Evolutionary conservation across 108 stramenopile species (phyloP).

Genomic region (Cyclotella choctawhatcheeana): DNA sequence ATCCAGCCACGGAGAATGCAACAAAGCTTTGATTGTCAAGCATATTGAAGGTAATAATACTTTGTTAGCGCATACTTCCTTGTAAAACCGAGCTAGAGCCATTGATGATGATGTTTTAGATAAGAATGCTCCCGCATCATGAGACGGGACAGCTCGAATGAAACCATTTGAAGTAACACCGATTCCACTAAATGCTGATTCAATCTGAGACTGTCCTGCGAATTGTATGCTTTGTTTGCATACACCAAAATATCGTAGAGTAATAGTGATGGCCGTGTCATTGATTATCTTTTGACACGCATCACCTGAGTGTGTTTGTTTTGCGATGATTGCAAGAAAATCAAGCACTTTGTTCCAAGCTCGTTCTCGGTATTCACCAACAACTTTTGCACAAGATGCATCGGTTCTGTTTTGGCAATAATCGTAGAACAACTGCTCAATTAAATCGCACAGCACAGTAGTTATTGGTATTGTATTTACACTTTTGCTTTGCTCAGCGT

Average conservation of each 20-base stretch:
- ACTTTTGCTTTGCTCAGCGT: constrained; percentile 1
- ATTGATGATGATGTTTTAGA: constrained; percentile 18
- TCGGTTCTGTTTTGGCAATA: constrained; percentile 8
- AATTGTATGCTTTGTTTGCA: constrained; percentile 4
- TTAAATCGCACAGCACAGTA: constrained; percentile 18
- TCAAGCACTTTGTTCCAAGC: constrained; percentile 34
- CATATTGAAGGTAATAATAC: constrained; percentile 15
- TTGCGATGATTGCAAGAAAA: constrained; percentile 23
- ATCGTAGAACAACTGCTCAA: constrained; percentile 33
- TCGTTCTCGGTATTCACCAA: constrained; percentile 24
- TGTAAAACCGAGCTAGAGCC: constrained; percentile 32
- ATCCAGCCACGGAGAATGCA: constrained; percentile 54
- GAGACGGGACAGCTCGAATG: background rate
- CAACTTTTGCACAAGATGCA: background rate
- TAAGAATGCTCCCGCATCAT: background rate
- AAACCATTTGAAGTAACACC: background rate
- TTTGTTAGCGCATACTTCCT: constrained; percentile 11
- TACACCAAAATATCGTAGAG: constrained; percentile 38
- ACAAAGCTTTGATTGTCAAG: constrained; percentile 20
- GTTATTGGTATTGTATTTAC: constrained; percentile 3
- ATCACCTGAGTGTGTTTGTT: constrained; percentile 12
- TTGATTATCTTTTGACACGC: constrained; percentile 11
- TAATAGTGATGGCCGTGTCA: constrained; percentile 13
- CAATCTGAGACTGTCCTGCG: background rate
- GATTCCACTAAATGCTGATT: background rate